phyloP scores from a whole-genome alignment of 345 rosid species.

The Zanthoxylum bungeanum region DNA sequence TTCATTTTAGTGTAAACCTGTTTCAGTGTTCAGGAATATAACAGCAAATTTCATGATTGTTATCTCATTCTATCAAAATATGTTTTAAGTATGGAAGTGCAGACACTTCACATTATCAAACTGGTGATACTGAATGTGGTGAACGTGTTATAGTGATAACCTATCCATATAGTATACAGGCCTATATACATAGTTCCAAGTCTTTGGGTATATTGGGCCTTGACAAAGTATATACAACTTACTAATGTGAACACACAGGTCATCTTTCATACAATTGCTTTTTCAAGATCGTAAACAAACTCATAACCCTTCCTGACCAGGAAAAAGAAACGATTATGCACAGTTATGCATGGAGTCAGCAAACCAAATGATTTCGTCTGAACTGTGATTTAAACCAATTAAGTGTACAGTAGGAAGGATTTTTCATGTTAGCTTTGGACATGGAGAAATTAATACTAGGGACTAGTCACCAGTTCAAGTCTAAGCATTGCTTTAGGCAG shows the following conservation, averaged over 20 bases:
- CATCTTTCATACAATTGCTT: background rate
- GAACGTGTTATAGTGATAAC: background rate
- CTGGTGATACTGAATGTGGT: background rate
- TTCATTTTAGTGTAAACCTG: no score
- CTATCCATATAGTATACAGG: background rate
- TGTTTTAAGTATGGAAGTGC: background rate
- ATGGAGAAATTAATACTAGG: background rate
- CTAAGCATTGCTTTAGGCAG: background rate
- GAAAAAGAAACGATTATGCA: background rate
- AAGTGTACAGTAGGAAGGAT: background rate
- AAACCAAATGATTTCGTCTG: background rate
- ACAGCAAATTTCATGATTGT: background rate
- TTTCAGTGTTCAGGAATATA: background rate
- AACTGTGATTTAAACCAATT: background rate
- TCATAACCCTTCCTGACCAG: background rate
- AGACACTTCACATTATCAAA: background rate
- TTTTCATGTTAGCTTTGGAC: background rate
- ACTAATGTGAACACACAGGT: background rate
- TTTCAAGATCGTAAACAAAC: background rate
- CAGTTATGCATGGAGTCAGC: background rate
- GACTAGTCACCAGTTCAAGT: background rate
- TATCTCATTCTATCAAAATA: background rate
- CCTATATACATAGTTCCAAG: background rate
- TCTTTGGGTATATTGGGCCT: background rate
- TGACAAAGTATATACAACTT: background rate